phyloP scores from a whole-genome alignment of 2,329 filamentous ascomycete genomes.

The Aspergillus sclerotialis region DNA sequence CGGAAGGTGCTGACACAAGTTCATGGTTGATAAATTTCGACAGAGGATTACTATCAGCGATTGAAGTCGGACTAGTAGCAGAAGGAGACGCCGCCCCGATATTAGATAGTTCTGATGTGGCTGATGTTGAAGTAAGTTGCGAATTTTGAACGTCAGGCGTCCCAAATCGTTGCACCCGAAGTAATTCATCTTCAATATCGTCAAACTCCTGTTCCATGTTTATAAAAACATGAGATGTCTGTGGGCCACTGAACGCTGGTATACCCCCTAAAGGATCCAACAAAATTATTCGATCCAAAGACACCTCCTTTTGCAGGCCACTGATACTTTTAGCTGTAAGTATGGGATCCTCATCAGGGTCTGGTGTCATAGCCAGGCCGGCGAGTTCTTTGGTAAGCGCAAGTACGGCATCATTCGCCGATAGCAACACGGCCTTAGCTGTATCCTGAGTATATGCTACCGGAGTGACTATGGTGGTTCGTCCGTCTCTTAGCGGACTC shows the following conservation, averaged over 20 bases:
- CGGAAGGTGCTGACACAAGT: conserved; percentile 15
- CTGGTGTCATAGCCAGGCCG: conserved; percentile 50
- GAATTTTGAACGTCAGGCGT: conserved; percentile 14
- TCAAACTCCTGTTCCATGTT: conserved; percentile 89
- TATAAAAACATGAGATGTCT: conserved; percentile 72
- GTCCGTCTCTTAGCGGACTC: conserved; percentile 58
- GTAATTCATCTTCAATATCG: conserved; percentile 58
- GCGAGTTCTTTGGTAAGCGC: conserved; percentile 71
- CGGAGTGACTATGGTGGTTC: conserved; percentile 64
- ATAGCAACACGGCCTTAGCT: conserved; percentile 42
- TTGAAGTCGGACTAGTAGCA: conserved; percentile 7
- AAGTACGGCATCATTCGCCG: conserved; percentile 61
- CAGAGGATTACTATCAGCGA: conserved; percentile 35
- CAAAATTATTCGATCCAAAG: conserved; percentile 78
- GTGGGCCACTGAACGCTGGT: conserved; percentile 55
- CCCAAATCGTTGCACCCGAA: conserved; percentile 18
- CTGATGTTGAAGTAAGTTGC: no score
- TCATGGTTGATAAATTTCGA: conserved; percentile 35
- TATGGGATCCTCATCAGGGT: conserved; percentile 38
- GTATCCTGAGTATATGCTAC: conserved; percentile 52
- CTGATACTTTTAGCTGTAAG: conserved; percentile 32
- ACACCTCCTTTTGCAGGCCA: conserved; percentile 46
- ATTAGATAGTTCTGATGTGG: no score
- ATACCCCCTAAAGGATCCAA: conserved; percentile 82
- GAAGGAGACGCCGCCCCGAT: background rate